A percentile compares a stretch with the other conserved stretches of the same genome.
phyloP scores from a whole-genome alignment of 768 basidiomycete species.

The Nevesoporus exiguus region DNA sequence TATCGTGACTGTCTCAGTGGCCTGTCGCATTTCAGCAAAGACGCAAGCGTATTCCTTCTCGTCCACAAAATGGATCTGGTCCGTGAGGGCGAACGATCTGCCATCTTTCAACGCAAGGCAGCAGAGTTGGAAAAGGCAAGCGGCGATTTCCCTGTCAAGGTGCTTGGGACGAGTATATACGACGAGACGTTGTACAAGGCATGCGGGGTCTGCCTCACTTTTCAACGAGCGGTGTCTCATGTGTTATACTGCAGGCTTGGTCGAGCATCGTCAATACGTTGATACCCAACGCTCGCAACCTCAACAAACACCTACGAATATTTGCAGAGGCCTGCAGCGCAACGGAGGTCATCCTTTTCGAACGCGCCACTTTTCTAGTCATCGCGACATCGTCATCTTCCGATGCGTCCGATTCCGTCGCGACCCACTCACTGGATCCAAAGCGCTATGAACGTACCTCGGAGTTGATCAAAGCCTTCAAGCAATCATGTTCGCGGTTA shows the following conservation, averaged over 20 bases:
- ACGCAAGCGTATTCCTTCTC: slow-evolving; percentile 83
- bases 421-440: slow-evolving; percentile 50
- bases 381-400: slow-evolving; percentile 76
- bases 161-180: slow-evolving; percentile 94
- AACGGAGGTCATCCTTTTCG: slow-evolving; percentile 93
- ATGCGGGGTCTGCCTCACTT: slow-evolving; percentile 5
- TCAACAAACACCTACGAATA: slow-evolving; percentile 81
- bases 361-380: slow-evolving; percentile 96
- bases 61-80: slow-evolving; percentile 99
- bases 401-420: slow-evolving; percentile 30
- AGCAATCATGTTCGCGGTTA: slow-evolving; percentile 82
- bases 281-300: slow-evolving; percentile 90
- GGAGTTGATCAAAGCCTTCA: slow-evolving; percentile 94
- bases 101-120: slow-evolving; percentile 66
- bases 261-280: slow-evolving; percentile 95
- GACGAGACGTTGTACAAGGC: slow-evolving; percentile 97
- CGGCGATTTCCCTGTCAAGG: slow-evolving; percentile 55
- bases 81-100: slow-evolving; percentile 49
- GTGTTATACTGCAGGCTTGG: slow-evolving; percentile 72
- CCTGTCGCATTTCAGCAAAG: slow-evolving; percentile 70
- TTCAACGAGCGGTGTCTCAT: slow-evolving; percentile 8
- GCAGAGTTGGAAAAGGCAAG: slow-evolving; percentile 71
- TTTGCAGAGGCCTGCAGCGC: slow-evolving; percentile 87
- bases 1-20: slow-evolving; percentile 90
- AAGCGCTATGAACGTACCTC: slow-evolving; percentile 84